Evolutionary conservation across 1,139 yeast species (phyloP), one percentile per base, ranked within the genome.

Genomic region (Yamadazyma jaroonii): DNA sequence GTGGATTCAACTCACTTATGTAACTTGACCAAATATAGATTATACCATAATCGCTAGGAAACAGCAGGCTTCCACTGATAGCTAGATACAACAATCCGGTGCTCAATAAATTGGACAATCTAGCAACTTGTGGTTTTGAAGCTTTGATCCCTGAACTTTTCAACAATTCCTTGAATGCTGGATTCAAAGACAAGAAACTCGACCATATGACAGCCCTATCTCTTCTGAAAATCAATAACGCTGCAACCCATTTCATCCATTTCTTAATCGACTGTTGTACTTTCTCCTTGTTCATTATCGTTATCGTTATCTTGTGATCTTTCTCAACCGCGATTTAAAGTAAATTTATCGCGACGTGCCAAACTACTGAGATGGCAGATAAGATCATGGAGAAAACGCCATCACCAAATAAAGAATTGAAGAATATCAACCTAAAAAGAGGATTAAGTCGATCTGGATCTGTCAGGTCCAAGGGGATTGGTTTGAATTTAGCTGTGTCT

Each of bases 41-140:
- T 47, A 61, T 57, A 8, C 60, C 46, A 41, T 69, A 70, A 47
- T 70, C 76, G 43, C 66, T 64, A 12, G 74, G 72, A 26, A 70
- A 55, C 9, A 35, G 39, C 9, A 45, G 40, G 38, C 57, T 64
- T 31, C 49, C 52, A n/a, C 53, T 44, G 1, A 62, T 48, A 3
- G 74, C 74, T 20, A 43, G 40, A 38, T 62, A 67, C 30, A 69
- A 52, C 26, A 69, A 46, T 2, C 42, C 39, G 31, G 64, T 54
- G 17, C 62, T 52, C 21, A 60, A 42, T 8, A 54, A 42, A 45
- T 69, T 69, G 9, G 36, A 26, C 25, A 38, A 20, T 25, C 31
- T 27, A 22, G 25, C 15, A n/a, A 29, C 21, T 23, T 34, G 17
- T 9, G 9, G 12, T 21, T 21, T 13, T 8, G 25, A 24, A 9